Conservation (phyloP, 371 early-diverging fungal species). For the Coemansia sp. region DNA sequence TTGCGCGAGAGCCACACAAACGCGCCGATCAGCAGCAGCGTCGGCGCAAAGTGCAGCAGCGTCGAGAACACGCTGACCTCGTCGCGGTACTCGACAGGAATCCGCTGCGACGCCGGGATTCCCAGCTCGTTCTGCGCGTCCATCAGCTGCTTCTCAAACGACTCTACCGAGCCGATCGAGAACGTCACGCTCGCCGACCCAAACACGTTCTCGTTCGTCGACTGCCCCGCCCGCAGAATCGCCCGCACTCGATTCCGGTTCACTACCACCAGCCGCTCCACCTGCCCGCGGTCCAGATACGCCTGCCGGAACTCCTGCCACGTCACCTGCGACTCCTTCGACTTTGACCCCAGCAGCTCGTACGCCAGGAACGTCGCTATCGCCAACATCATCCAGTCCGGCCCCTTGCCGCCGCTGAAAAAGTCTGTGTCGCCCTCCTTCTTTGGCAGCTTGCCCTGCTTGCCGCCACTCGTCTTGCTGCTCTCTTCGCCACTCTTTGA, state of each 20-base stretch:
- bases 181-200: constrained; percentile 54
- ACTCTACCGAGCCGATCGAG: constrained; percentile 92
- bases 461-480: constrained; percentile 1
- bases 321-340: constrained; percentile 61
- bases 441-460: constrained; percentile 17
- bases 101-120: constrained; percentile 83
- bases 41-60: constrained; percentile 89
- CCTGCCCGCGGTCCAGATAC: constrained; percentile 88
- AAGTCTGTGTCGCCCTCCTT: constrained; percentile 16
- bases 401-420: constrained; percentile 1
- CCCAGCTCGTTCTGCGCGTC: constrained; percentile 87
- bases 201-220: background rate
- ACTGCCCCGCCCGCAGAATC: constrained; percentile 53
- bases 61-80: constrained; percentile 69
- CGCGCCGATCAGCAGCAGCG: constrained; percentile 83
- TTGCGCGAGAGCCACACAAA: constrained; percentile 83
- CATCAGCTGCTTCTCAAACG: constrained; percentile 90
- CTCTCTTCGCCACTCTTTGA: background rate
- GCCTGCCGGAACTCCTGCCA: constrained; percentile 90
- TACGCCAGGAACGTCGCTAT: constrained; percentile 26
- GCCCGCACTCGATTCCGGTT: constrained; percentile 84
- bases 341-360: constrained; percentile 20
- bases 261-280: constrained; percentile 83
- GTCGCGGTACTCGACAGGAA: constrained; percentile 86
- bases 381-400: background rate